These are phyloP conservation scores for Xylariaceae sp. DNA, from an alignment of 2,329 filamentous ascomycete species.

Conservation along the genomic window DNA sequence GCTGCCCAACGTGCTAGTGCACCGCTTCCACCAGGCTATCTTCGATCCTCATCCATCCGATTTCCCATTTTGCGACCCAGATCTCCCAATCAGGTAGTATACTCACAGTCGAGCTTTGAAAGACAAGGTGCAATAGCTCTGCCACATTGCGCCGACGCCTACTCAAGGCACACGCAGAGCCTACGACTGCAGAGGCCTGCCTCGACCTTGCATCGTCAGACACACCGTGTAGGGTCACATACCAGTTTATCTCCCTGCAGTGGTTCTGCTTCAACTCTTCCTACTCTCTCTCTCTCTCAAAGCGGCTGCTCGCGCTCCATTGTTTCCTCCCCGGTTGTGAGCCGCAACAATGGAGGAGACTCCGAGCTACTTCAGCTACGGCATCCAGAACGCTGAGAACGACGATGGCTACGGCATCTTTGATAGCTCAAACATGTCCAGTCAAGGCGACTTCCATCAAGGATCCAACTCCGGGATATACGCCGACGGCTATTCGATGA, in stretches of 20 bases:
- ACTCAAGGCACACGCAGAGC: too few relatives aligned
- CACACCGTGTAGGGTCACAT: too few relatives aligned
- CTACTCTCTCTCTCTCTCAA: too few relatives aligned
- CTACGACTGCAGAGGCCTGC: too few relatives aligned
- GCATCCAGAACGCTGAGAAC: constrained; percentile 16
- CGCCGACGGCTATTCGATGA: constrained; percentile 7
- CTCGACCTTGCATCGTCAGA: too few relatives aligned
- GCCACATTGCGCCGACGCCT: too few relatives aligned
- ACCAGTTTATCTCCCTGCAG: too few relatives aligned
- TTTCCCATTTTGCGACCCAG: neutral
- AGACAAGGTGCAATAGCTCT: too few relatives aligned
- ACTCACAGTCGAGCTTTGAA: too few relatives aligned
- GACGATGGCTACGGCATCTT: constrained; percentile 17
- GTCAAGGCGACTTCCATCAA: constrained; percentile 10
- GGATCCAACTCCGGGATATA: constrained; percentile 6
- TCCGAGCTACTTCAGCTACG: constrained; percentile 17
- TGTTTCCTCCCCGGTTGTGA: neutral
- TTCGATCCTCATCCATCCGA: neutral
- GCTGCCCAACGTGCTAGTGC: neutral
- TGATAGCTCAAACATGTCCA: constrained; percentile 7
- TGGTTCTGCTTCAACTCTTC: too few relatives aligned
- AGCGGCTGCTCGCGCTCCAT: too few relatives aligned
- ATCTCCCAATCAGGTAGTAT: too few relatives aligned
- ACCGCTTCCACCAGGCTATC: neutral
- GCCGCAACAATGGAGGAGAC: constrained; percentile 22